Evolutionary conservation across 2,329 filamentous ascomycete species (phyloP).

Genomic region (Claviceps sorghi): DNA sequence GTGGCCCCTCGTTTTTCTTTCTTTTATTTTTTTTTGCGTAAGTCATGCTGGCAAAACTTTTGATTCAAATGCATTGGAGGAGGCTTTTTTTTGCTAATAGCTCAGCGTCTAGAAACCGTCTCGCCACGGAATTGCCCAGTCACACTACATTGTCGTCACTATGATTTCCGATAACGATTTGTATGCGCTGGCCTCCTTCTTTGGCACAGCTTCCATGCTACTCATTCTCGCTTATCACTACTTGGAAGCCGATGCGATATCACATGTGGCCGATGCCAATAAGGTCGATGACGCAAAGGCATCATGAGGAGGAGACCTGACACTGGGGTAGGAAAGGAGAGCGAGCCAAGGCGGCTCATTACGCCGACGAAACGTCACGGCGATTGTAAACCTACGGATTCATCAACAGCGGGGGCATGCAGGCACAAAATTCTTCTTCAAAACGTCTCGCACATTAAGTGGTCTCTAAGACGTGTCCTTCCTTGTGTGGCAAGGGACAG

Average conservation of each 20-base stretch:
- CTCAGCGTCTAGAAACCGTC: background rate
- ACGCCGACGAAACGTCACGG: background rate
- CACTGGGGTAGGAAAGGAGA: background rate
- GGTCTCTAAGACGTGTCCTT: background rate
- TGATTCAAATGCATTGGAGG: too few relatives aligned
- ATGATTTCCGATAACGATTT: conserved; percentile 95
- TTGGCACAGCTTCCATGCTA: conserved; percentile 78
- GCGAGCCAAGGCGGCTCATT: background rate
- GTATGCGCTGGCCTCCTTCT: conserved; percentile 83
- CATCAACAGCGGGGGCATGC: background rate
- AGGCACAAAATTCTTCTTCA: background rate
- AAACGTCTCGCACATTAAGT: background rate
- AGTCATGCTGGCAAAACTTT: background rate
- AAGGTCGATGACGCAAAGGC: conserved; percentile 1
- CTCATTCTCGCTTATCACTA: conserved; percentile 94
- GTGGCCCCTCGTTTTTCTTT: background rate
- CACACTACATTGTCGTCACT: conserved; percentile 21
- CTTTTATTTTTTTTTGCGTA: too few relatives aligned
- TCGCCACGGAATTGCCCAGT: background rate
- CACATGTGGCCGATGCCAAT: conserved; percentile 5
- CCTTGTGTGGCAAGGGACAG: background rate
- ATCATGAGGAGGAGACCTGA: background rate
- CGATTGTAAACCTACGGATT: background rate
- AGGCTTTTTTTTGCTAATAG: background rate
- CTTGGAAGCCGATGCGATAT: conserved; percentile 69